Evolutionary conservation across 371 early-diverging fungal species (phyloP).

Genomic region (Rhizopus delemar): DNA sequence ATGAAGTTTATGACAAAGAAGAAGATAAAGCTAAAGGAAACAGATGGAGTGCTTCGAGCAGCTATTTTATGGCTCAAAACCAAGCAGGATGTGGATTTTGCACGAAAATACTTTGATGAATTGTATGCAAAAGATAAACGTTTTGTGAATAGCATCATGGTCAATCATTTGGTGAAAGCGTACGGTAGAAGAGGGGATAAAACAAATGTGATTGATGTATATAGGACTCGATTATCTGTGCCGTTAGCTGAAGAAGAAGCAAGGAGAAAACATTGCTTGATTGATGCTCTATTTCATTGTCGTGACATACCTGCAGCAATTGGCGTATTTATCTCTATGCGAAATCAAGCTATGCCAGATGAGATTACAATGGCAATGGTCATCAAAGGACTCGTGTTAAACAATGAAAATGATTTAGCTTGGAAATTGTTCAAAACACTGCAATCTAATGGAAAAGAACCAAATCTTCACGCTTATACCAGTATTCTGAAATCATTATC

Average conservation of each 20-base stretch:
- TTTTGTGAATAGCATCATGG: slow-evolving; percentile 39
- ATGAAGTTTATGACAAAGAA: slow-evolving; percentile 15
- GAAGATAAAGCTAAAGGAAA: slow-evolving; percentile 13
- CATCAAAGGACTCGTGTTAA: slow-evolving; percentile 41
- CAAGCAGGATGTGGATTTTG: slow-evolving; percentile 28
- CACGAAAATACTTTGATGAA: slow-evolving; percentile 27
- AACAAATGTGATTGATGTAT: slow-evolving; percentile 21
- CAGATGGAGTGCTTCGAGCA: slow-evolving; percentile 32
- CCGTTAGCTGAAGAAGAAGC: slow-evolving; percentile 1
- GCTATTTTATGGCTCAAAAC: slow-evolving; percentile 39
- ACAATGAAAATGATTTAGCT: slow-evolving; percentile 38
- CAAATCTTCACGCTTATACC: slow-evolving; percentile 37
- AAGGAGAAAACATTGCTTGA: slow-evolving; percentile 30
- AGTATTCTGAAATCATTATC: slow-evolving; percentile 33
- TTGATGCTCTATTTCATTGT: slow-evolving; percentile 46
- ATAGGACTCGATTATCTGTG: background rate
- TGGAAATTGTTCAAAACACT: slow-evolving; percentile 43
- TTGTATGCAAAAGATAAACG: slow-evolving; percentile 18
- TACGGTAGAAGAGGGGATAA: slow-evolving; percentile 27
- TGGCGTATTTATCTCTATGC: slow-evolving; percentile 36
- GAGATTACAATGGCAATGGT: slow-evolving; percentile 48
- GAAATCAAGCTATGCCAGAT: slow-evolving; percentile 35
- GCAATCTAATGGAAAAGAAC: slow-evolving; percentile 30
- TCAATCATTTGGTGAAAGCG: slow-evolving; percentile 39
- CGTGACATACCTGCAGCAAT: slow-evolving; percentile 46